A percentile compares a stretch with the other conserved stretches of the same genome.
phyloP scores from a whole-genome alignment of 441 rosid species.

The Gossypium trilobum region DNA sequence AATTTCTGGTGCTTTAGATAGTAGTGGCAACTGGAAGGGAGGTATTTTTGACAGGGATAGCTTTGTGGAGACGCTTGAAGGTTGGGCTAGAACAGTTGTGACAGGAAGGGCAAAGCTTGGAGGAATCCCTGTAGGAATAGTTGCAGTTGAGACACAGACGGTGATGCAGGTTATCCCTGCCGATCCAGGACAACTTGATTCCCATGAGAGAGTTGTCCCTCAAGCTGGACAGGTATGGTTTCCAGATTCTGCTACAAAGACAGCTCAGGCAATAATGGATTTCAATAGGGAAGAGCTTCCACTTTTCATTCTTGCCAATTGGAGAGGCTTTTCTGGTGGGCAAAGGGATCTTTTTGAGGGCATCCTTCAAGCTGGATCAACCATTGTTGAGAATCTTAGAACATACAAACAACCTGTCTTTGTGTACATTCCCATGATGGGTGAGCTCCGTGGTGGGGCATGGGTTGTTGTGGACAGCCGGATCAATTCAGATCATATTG shows the following conservation, averaged over 20 bases:
- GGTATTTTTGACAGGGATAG: conserved; percentile 94
- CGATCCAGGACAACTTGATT: conserved; percentile 99
- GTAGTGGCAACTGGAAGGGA: conserved; percentile 79
- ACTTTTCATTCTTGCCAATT: conserved; percentile 89
- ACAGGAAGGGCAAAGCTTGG: conserved; percentile 99
- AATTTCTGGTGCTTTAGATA: conserved; percentile 58
- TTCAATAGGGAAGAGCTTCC: conserved; percentile 95
- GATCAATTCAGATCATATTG: conserved; percentile 87
- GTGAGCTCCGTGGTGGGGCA: conserved; percentile 99
- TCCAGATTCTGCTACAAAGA: conserved; percentile 97
- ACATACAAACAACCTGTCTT: conserved; percentile 95
- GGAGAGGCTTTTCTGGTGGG: conserved; percentile 99
- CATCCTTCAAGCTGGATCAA: conserved; percentile 98
- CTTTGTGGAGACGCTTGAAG: conserved; percentile 87
- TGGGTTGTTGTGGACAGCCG: conserved; percentile 97
- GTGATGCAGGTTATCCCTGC: conserved; percentile 99
- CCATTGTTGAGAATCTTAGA: conserved; percentile 93
- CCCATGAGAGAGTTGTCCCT: conserved; percentile 96
- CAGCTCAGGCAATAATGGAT: conserved; percentile 94
- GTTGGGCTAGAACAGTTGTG: conserved; percentile 99
- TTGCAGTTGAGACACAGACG: conserved; percentile 99
- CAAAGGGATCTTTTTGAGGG: conserved; percentile 99
- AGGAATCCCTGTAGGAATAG: conserved; percentile 94
- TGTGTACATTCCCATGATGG: conserved; percentile 97
- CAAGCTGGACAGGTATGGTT: conserved; percentile 99